Base-by-base conservation (phyloP, 2,329 filamentous ascomycete genomes). In the Alternaria conjuncta region DNA sequence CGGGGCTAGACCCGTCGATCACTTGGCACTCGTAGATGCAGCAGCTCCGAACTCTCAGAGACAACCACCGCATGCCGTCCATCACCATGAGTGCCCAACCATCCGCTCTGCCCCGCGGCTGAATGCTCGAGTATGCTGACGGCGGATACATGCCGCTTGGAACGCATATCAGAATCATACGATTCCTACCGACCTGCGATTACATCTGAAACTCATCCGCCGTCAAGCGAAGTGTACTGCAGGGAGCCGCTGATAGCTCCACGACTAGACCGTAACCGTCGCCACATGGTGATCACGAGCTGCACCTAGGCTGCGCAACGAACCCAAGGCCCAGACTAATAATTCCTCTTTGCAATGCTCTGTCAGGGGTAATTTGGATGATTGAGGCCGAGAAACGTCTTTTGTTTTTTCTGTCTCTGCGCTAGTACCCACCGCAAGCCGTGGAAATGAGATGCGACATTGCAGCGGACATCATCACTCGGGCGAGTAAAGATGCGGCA, bases 161-260 rank as follows among this genome's bases (percentile, higher is more conserved):
- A 28, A 47, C 49, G 36, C 41, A 47, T 36, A 62, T 30, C 28
- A 49, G 26, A n/a, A 58, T 62, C 60, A 49, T 58, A 62, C 49
- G 60, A 62, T 57, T 62, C 51, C 36, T 46, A n/a, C 28, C 26
- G 46, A 53, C 55, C 55, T 58, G 47, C 60, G 18, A 45, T 23
- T 54, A 32, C 47, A 47, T 60, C 50, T 63, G 61, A 63, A 63
- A 63, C 61, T 51, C 61, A 46, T 32, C 61, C n/a, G 32, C 44
- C 44, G 45, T 60, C 57, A 61, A 60, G 57, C 61, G 51, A 60
- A 43, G 53, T 46, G 45, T 46, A n/a, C 61, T 63, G 61, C 61
- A 63, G 61, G 61, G 61, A 56, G 61, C 61, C 61, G 61, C 61
- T 58, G 49, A 63, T 63, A 36, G 56, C 30, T 49, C 56, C 25